Percentiles rank a stretch among this genome's conserved stretches.
These are phyloP conservation scores for Phytophthora colocasiae DNA, from an alignment of 352 stramenopile genomes.

Conservation along the genomic window DNA sequence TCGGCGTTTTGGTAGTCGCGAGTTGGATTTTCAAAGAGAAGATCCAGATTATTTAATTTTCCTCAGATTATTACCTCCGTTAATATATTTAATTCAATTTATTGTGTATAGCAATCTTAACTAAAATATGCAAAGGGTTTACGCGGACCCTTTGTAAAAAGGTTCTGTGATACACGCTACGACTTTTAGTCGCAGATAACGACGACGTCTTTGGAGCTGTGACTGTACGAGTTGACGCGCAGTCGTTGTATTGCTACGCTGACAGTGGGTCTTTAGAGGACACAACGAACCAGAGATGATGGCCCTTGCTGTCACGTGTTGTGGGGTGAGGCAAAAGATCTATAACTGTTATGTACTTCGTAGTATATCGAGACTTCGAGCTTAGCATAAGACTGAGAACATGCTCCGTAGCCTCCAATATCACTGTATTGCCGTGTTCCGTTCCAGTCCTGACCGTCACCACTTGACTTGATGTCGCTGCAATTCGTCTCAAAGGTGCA, in stretches of 20 bases:
- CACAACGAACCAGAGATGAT: not conserved
- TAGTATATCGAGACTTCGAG: too few relatives aligned
- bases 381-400: too few relatives aligned
- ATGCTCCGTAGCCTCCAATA: not conserved
- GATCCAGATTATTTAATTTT: constrained; percentile 13
- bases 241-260: not conserved
- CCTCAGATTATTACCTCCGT: not conserved
- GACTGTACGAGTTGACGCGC: constrained; percentile 10
- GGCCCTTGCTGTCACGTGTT: not conserved
- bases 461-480: not conserved
- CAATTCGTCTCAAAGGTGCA: not conserved
- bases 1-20: constrained; percentile 24
- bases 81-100: not conserved
- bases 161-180: not conserved
- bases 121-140: too few relatives aligned
- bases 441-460: not conserved
- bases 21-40: constrained; percentile 34
- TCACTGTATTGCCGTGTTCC: not conserved
- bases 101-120: not conserved
- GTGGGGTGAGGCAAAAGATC: not conserved
- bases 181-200: constrained; percentile 10
- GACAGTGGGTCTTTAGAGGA: not conserved
- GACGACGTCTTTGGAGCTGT: constrained; percentile 3
- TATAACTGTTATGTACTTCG: too few relatives aligned
- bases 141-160: too few relatives aligned